A percentile compares a stretch with the other conserved stretches of the same genome.
phyloP scores from a whole-genome alignment of 257 asterid species.

The Paraleonurus japonicus region DNA sequence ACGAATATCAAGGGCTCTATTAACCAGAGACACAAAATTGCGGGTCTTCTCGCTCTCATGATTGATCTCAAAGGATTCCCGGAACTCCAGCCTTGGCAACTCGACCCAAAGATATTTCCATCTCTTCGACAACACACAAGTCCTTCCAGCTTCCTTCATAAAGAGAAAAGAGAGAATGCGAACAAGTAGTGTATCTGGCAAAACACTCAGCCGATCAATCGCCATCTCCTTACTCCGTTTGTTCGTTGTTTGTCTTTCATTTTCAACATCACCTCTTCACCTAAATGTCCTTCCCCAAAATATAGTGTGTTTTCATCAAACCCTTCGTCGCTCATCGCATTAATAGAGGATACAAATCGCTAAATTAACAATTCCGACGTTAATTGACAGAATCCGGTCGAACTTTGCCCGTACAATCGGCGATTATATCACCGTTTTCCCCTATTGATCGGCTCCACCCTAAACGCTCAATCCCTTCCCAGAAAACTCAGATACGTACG shows the following conservation, averaged over 20 bases:
- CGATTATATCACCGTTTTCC: too few species aligned
- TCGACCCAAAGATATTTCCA: slow-evolving; percentile 12
- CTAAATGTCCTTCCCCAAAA: background rate
- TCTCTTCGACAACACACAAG: slow-evolving; percentile 11
- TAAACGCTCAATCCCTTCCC: too few species aligned
- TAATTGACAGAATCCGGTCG: background rate
- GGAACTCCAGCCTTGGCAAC: background rate
- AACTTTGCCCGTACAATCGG: too few species aligned
- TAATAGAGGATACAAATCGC: background rate
- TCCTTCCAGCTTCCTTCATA: background rate
- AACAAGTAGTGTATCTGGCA: slow-evolving; percentile 8
- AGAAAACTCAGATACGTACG: too few species aligned
- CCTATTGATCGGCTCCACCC: too few species aligned
- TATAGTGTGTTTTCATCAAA: background rate
- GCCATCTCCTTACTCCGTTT: background rate
- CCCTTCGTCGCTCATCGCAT: background rate
- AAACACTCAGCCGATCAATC: slow-evolving; percentile 18
- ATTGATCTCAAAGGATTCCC: too few species aligned
- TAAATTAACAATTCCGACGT: too few species aligned
- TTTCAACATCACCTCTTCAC: background rate
- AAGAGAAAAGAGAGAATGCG: slow-evolving; percentile 6
- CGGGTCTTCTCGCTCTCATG: background rate
- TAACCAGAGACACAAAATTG: background rate
- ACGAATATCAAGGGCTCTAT: background rate
- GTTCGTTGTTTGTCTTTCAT: background rate